Evolutionary conservation across 164 flowering plant species (phyloP).

Genomic region (Nymphaea colorata): DNA sequence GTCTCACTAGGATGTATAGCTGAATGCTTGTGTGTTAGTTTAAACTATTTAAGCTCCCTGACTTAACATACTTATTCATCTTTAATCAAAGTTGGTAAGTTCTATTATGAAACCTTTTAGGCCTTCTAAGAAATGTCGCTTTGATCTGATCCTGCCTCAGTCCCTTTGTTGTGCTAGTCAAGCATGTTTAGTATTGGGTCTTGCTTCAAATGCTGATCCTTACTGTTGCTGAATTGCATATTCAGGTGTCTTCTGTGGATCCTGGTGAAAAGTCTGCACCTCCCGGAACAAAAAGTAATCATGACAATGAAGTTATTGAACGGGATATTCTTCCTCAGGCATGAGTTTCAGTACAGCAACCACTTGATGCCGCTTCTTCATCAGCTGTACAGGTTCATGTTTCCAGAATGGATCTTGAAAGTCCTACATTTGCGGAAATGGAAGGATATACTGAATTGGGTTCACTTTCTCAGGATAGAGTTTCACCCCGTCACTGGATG

Average conservation of each 20-base stretch:
- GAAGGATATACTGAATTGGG: conserved; percentile 1
- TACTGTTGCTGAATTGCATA: neutral
- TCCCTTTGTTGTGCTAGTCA: neutral
- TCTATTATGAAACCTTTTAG: too few relatives aligned
- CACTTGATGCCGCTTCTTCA: neutral
- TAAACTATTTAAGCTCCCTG: too few relatives aligned
- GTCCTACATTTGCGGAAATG: neutral
- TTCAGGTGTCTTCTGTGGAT: conserved; percentile 11
- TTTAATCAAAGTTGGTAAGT: too few relatives aligned
- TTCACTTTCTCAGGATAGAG: neutral
- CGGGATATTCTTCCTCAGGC: conserved; percentile 3
- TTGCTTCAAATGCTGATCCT: neutral
- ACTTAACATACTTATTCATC: too few relatives aligned
- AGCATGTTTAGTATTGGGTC: too few relatives aligned
- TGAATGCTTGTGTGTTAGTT: too few relatives aligned
- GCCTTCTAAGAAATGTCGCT: too few relatives aligned
- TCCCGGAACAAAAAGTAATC: conserved; percentile 6
- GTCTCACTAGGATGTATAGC: too few relatives aligned
- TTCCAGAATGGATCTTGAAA: neutral
- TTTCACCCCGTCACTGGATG: conserved; percentile 1
- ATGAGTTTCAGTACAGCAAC: neutral
- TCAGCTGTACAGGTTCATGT: neutral
- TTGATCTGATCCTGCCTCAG: too few relatives aligned
- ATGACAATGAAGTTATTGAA: conserved; percentile 2
- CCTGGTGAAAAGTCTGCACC: conserved; percentile 6